These are phyloP conservation scores for Auriscalpium orientale DNA, from an alignment of 768 basidiomycete genomes.

Conservation along the genomic window DNA sequence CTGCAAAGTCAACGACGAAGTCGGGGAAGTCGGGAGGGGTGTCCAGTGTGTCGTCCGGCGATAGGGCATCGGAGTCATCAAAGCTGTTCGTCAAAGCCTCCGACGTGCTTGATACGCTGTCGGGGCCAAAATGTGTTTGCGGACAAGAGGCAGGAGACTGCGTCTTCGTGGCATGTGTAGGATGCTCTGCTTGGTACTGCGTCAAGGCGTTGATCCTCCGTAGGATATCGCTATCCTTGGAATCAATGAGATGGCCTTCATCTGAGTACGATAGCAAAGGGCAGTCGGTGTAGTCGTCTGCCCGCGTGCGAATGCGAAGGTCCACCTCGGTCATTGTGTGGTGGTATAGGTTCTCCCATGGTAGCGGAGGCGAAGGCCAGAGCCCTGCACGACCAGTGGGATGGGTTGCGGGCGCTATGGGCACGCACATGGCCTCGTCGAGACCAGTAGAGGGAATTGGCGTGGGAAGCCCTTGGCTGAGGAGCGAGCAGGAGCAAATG, in stretches of 20 bases:
- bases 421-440: background rate
- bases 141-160: no score
- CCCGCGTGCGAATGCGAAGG: background rate
- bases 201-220: no score
- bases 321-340: background rate
- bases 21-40: no score
- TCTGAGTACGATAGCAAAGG: background rate
- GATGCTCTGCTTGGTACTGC: no score
- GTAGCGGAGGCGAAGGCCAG: background rate
- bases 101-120: no score
- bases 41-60: no score
- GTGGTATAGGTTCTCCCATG: background rate
- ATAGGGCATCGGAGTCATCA: no score
- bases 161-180: no score
- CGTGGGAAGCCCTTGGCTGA: background rate
- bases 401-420: background rate
- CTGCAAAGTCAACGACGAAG: no score
- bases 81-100: no score
- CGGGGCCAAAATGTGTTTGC: no score
- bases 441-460: background rate
- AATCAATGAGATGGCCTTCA: background rate
- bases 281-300: background rate
- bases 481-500: background rate
- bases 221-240: background rate
- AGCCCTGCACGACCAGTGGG: background rate